Conservation (phyloP, 2,329 filamentous ascomycete species). For the Ilyonectria destructans region DNA sequence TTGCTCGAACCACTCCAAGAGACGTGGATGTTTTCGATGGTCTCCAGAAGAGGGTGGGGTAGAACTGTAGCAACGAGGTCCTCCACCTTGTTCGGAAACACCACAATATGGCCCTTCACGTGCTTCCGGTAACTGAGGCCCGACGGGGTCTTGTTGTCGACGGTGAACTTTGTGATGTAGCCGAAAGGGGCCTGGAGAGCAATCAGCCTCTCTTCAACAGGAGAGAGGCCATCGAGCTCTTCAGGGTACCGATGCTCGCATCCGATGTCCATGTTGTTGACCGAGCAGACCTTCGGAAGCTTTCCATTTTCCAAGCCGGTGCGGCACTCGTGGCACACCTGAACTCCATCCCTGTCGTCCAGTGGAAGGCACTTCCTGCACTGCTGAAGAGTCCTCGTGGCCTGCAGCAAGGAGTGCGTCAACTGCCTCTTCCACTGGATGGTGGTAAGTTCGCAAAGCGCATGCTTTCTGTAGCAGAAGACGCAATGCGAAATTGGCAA, state of each 20-base stretch:
- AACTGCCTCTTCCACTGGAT: no score
- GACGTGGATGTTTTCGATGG: constrained; percentile 22
- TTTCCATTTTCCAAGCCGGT: constrained; percentile 15
- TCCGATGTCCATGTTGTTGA: neutral
- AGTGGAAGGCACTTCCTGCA: no score
- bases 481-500: no score
- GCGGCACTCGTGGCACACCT: constrained; percentile 15
- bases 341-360: neutral
- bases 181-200: constrained; percentile 18
- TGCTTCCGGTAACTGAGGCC: constrained; percentile 24
- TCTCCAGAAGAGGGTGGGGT: neutral
- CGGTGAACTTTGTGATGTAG: constrained; percentile 28
- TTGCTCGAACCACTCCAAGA: constrained; percentile 19
- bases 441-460: no score
- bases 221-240: constrained; percentile 24
- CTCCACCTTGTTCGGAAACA: constrained; percentile 26
- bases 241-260: constrained; percentile 4
- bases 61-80: constrained; percentile 29
- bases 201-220: constrained; percentile 28
- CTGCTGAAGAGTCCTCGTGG: no score
- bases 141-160: constrained; percentile 22
- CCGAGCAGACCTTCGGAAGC: constrained; percentile 14
- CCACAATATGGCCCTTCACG: constrained; percentile 23
- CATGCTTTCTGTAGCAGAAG: no score
- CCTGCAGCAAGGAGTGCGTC: no score